Evolutionary conservation across 257 asterid species (phyloP).

Genomic region (Nicotiana paniculata): DNA sequence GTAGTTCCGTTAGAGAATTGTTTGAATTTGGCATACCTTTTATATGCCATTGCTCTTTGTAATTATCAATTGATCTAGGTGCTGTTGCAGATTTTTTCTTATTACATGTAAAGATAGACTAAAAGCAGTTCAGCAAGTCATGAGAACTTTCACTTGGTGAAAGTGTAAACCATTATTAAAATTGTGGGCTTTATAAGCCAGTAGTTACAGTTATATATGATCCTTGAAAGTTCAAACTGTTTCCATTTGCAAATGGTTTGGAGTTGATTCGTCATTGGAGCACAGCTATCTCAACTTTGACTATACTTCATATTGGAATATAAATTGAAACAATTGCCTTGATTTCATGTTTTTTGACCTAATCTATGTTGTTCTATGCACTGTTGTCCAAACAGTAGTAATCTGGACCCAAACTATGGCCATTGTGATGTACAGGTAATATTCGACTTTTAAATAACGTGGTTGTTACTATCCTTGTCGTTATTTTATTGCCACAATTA

Average conservation of each 20-base stretch:
- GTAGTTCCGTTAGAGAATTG: neutral
- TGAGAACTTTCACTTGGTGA: neutral
- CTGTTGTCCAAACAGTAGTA: neutral
- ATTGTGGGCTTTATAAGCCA: neutral
- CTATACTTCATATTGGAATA: neutral
- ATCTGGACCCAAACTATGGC: neutral
- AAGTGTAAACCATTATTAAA: neutral
- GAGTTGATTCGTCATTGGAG: too few relatives aligned
- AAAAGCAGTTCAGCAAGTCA: neutral
- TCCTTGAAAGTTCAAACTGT: neutral
- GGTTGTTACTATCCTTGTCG: neutral
- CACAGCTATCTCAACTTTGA: neutral
- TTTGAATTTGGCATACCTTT: slow-evolving; percentile 4
- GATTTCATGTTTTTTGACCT: neutral
- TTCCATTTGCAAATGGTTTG: neutral
- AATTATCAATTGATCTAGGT: neutral
- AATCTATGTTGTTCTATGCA: neutral
- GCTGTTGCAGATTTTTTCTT: neutral
- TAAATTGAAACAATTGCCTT: neutral
- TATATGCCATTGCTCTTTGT: slow-evolving; percentile 2
- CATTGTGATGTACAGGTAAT: neutral
- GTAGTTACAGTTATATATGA: neutral
- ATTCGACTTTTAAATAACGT: neutral
- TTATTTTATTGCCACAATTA: neutral
- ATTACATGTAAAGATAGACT: neutral